Conservation (phyloP, 2,329 filamentous ascomycete genomes). For the Fonsecaea nubica region DNA sequence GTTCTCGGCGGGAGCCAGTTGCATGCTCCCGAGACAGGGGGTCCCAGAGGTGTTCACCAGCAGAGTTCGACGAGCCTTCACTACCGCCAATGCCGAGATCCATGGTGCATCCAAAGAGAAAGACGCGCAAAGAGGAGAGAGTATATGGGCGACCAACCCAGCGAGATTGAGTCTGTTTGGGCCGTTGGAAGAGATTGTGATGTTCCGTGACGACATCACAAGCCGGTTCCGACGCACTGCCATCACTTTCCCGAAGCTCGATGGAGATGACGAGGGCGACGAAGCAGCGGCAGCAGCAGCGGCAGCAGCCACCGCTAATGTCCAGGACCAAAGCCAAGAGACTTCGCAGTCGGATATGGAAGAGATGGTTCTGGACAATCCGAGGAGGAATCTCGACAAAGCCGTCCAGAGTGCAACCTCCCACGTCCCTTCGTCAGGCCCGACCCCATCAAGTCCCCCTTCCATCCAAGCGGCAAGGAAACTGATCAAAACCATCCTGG, state of each 20-base stretch:
- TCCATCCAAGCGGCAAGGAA: conserved; percentile 65
- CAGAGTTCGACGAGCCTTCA: conserved; percentile 80
- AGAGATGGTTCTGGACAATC: not conserved
- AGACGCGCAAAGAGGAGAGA: conserved; percentile 68
- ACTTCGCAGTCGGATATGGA: not conserved
- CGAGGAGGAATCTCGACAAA: conserved; percentile 19
- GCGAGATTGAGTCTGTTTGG: conserved; percentile 83
- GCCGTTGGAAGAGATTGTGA: conserved; percentile 81
- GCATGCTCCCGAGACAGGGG: conserved; percentile 55
- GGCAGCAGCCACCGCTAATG: conserved; percentile 4
- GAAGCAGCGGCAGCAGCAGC: conserved; percentile 41
- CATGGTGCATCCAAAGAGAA: conserved; percentile 54
- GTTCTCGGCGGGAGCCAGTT: conserved; percentile 63
- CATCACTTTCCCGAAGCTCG: conserved; percentile 67
- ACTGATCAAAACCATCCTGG: conserved; percentile 87
- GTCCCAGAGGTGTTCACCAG: conserved; percentile 92
- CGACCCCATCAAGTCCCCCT: conserved; percentile 24
- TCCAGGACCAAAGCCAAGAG: not conserved
- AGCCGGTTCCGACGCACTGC: conserved; percentile 77
- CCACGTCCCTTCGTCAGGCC: conserved; percentile 33
- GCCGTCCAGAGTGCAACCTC: conserved; percentile 39
- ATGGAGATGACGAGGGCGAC: conserved; percentile 48
- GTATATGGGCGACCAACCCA: conserved; percentile 89
- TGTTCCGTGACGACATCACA: conserved; percentile 87
- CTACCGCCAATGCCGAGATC: conserved; percentile 73